These are phyloP conservation scores for Boletus huronensis DNA, from an alignment of 768 basidiomycete genomes.

Conservation along the genomic window DNA sequence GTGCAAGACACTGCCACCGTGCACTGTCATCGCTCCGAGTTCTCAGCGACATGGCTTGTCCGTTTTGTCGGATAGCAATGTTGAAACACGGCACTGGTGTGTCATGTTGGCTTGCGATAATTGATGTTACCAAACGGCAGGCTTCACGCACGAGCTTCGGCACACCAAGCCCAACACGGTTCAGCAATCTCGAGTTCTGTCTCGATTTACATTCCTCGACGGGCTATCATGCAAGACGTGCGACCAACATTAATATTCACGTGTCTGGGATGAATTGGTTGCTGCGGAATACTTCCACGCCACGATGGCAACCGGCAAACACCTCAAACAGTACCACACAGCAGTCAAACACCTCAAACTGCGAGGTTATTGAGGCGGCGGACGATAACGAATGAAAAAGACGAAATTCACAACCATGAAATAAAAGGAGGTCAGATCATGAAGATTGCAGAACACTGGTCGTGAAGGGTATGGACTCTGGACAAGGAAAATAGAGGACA, in stretches of 20 bases:
- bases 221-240: neutral
- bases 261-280: neutral
- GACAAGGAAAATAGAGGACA: slow-evolving; percentile 16
- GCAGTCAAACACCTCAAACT: neutral
- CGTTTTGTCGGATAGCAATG: neutral
- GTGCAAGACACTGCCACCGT: too few species aligned
- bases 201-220: neutral
- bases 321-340: slow-evolving; percentile 4
- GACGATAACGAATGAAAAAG: neutral
- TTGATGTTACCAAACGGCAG: neutral
- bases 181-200: neutral
- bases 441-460: slow-evolving; percentile 37
- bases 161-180: neutral
- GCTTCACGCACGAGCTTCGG: too few species aligned
- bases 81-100: neutral
- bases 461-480: slow-evolving; percentile 38
- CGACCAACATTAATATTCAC: neutral
- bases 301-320: slow-evolving; percentile 18
- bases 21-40: too few species aligned
- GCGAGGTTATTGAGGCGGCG: neutral
- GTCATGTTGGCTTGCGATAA: neutral
- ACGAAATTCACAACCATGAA: slow-evolving; percentile 16
- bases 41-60: neutral
- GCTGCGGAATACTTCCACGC: slow-evolving; percentile 15
- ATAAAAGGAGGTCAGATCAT: slow-evolving; percentile 33